Percentiles rank a stretch among this genome's conserved stretches.
These are phyloP conservation scores for Gracilaria caudata DNA, from an alignment of 23 red algal genomes.

Conservation along the genomic window DNA sequence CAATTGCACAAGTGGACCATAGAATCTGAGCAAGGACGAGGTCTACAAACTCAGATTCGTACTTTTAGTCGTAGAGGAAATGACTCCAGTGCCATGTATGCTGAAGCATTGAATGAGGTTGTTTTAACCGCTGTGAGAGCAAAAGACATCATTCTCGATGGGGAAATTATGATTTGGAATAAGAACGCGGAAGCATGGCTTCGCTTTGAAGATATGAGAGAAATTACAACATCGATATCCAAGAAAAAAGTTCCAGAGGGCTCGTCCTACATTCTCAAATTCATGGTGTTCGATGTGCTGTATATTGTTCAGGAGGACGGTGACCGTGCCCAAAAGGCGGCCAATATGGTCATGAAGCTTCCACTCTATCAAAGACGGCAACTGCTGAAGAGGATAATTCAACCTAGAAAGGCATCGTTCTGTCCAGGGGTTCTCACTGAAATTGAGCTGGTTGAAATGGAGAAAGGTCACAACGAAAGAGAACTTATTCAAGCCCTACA, in stretches of 20 bases:
- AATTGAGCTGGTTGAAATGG: slow-evolving; percentile 55
- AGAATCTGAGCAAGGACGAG: not conserved
- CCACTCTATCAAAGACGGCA: slow-evolving; percentile 56
- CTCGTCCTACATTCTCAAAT: slow-evolving; percentile 51
- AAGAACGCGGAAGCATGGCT: slow-evolving; percentile 31
- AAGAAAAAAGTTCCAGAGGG: slow-evolving; percentile 34
- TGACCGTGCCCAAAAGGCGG: slow-evolving; percentile 12
- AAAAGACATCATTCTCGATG: slow-evolving; percentile 72
- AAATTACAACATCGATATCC: slow-evolving; percentile 30
- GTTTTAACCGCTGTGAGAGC: slow-evolving; percentile 40
- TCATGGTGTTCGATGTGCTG: slow-evolving; percentile 75
- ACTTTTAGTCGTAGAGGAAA: slow-evolving; percentile 59
- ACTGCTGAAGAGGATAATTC: slow-evolving; percentile 59
- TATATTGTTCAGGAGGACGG: slow-evolving; percentile 48
- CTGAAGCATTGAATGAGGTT: slow-evolving; percentile 30
- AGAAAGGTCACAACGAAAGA: slow-evolving; percentile 40
- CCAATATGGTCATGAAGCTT: slow-evolving; percentile 58
- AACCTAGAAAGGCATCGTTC: slow-evolving; percentile 22
- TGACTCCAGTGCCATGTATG: slow-evolving; percentile 63
- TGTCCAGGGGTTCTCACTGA: slow-evolving; percentile 14
- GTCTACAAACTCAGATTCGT: slow-evolving; percentile 12
- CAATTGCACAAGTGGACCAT: slow-evolving; percentile 78
- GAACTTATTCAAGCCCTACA: slow-evolving; percentile 59
- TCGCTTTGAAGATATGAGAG: slow-evolving; percentile 64
- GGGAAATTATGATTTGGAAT: slow-evolving; percentile 85